Evolutionary conservation across 208 protist species (phyloP).

Genomic region (Acanthamoeba royreba): DNA sequence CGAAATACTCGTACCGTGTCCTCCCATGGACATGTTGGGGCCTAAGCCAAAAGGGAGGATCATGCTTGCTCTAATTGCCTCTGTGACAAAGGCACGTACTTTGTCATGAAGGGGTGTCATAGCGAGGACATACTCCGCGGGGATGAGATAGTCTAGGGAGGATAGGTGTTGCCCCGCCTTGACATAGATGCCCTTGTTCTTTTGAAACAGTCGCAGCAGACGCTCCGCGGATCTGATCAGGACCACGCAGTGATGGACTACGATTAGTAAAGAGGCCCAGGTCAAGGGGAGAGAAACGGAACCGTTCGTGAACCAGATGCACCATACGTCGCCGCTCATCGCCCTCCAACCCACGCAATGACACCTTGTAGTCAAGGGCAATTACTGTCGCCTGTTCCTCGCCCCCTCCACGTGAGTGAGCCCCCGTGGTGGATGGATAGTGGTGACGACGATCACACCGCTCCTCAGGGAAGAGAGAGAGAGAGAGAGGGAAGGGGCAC

Average conservation of each 20-base stretch:
- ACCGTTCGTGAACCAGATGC: neutral
- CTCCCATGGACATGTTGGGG: neutral
- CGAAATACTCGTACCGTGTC: neutral
- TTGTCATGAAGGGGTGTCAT: slow-evolving; percentile 70
- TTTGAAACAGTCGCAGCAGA: neutral
- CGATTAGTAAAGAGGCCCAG: neutral
- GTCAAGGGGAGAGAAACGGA: neutral
- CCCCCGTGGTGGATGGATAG: too few relatives aligned
- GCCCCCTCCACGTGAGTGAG: too few relatives aligned
- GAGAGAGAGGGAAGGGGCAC: too few relatives aligned
- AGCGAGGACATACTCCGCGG: slow-evolving; percentile 79
- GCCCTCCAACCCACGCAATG: neutral
- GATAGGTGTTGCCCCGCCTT: slow-evolving; percentile 93
- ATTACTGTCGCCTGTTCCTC: neutral
- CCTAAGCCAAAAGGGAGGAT: neutral
- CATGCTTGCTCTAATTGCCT: neutral
- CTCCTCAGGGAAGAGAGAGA: too few relatives aligned
- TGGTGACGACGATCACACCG: neutral
- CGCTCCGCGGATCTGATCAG: neutral
- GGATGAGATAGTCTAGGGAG: slow-evolving; percentile 89
- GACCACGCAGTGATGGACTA: neutral
- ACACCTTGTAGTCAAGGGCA: neutral
- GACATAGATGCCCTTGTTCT: slow-evolving; percentile 88
- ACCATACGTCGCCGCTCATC: neutral
- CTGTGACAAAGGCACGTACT: neutral